Evolutionary conservation across 164 flowering plant species (phyloP).

Genomic region (Macadamia tetraphylla): DNA sequence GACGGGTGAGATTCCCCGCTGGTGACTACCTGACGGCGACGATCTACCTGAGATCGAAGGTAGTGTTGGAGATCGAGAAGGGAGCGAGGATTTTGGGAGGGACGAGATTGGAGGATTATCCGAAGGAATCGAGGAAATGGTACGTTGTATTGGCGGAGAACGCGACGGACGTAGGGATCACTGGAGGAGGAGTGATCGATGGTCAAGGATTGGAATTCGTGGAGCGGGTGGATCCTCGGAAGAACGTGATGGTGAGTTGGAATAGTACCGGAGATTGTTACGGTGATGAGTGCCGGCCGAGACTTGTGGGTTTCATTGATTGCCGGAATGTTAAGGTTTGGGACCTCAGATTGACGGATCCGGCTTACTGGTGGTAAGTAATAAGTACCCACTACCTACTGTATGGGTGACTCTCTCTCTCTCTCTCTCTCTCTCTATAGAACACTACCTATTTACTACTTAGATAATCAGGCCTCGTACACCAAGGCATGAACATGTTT

Average conservation of each 20-base stretch:
- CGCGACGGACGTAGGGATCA: constrained; percentile 73
- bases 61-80: constrained; percentile 38
- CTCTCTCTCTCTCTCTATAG: too few relatives aligned
- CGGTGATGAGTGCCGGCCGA: constrained; percentile 93
- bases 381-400: too few relatives aligned
- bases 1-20: constrained; percentile 60
- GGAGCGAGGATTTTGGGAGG: constrained; percentile 69
- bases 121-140: constrained; percentile 50
- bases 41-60: constrained; percentile 55
- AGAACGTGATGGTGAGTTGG: constrained; percentile 99
- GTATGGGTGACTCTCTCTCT: too few relatives aligned
- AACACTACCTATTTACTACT: too few relatives aligned
- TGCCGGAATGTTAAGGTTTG: constrained; percentile 49
- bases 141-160: constrained; percentile 83
- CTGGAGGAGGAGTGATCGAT: constrained; percentile 77
- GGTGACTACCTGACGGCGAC: constrained; percentile 77
- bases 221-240: constrained; percentile 45
- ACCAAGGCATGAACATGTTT: too few relatives aligned
- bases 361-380: constrained; percentile 90
- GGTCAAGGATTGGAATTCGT: constrained; percentile 79
- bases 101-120: constrained; percentile 52
- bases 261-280: constrained; percentile 67
- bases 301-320: constrained; percentile 70
- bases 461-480: too few relatives aligned
- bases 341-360: constrained; percentile 47